Evolutionary conservation across 2,329 filamentous ascomycete species (phyloP).

Genomic region (Shiraia bambusicola): DNA sequence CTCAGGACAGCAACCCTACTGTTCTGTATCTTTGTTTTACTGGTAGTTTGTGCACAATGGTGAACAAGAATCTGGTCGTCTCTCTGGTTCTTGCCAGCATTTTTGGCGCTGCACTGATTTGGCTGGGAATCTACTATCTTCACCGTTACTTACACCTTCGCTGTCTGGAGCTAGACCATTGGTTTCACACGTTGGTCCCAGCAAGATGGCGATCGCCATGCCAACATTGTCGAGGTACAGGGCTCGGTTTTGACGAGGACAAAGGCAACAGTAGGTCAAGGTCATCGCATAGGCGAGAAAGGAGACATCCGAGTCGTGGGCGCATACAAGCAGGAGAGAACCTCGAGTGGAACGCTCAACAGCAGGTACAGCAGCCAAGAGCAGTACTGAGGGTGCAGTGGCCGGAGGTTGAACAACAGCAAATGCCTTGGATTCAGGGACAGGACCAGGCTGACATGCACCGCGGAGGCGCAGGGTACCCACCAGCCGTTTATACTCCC

Average conservation of each 20-base stretch:
- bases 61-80: slow-evolving; percentile 14
- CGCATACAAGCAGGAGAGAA: not conserved
- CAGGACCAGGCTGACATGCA: slow-evolving; percentile 1
- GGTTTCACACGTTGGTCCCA: slow-evolving; percentile 11
- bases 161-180: slow-evolving; percentile 21
- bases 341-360: not conserved
- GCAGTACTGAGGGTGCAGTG: not conserved
- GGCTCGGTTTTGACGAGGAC: not conserved
- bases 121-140: slow-evolving; percentile 18
- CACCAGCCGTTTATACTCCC: not conserved
- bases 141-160: slow-evolving; percentile 18
- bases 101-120: slow-evolving; percentile 24
- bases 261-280: slow-evolving; percentile 3
- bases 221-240: slow-evolving; percentile 2
- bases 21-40: no score
- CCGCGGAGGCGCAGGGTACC: slow-evolving; percentile 1
- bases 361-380: not conserved
- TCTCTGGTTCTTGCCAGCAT: slow-evolving; percentile 22
- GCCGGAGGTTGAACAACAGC: not conserved
- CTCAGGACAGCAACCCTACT: no score
- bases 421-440: slow-evolving; percentile 2
- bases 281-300: slow-evolving; percentile 1
- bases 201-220: not conserved
- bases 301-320: not conserved
- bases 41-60: slow-evolving; percentile 8